Conservation (phyloP, 495 filamentous ascomycete species). For the Xylaria curta region DNA sequence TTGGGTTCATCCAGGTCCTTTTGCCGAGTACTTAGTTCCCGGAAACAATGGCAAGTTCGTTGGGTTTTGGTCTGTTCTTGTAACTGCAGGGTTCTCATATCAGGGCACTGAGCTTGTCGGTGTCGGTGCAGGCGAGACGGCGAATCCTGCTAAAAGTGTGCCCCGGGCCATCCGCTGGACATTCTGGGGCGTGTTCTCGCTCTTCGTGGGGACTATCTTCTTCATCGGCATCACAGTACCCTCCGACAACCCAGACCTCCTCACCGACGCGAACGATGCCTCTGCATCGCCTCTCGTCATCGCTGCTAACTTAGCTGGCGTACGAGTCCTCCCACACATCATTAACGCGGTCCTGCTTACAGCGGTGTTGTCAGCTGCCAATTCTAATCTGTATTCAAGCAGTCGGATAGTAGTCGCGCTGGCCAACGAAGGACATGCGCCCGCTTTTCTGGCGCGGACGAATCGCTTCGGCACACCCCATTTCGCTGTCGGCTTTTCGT, state of each 20-base stretch:
- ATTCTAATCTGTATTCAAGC: constrained; percentile 65
- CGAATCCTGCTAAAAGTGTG: constrained; percentile 64
- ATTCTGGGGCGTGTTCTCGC: constrained; percentile 66
- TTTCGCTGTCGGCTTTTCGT: constrained; percentile 48
- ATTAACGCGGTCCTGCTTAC: constrained; percentile 75
- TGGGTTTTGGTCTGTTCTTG: constrained; percentile 54
- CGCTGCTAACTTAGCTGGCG: constrained; percentile 67
- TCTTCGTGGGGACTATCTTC: constrained; percentile 72
- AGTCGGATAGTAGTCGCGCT: constrained; percentile 70
- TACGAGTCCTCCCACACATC: constrained; percentile 69
- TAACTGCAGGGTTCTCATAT: constrained; percentile 55
- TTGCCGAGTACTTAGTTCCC: constrained; percentile 60
- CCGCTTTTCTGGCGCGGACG: constrained; percentile 50
- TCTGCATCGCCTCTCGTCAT: constrained; percentile 76
- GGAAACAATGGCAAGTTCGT: constrained; percentile 54
- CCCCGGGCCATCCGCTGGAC: constrained; percentile 57
- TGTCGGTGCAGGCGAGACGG: constrained; percentile 71
- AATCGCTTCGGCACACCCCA: constrained; percentile 52
- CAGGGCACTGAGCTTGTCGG: constrained; percentile 67
- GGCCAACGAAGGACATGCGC: constrained; percentile 66
- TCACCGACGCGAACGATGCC: constrained; percentile 54
- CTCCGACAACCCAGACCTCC: constrained; percentile 55
- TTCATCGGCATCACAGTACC: constrained; percentile 73
- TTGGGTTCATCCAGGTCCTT: constrained; percentile 73
- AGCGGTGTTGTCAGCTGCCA: constrained; percentile 62